Base-by-base conservation (phyloP, 2,329 filamentous ascomycete genomes). In the Talaromyces atroroseus region DNA sequence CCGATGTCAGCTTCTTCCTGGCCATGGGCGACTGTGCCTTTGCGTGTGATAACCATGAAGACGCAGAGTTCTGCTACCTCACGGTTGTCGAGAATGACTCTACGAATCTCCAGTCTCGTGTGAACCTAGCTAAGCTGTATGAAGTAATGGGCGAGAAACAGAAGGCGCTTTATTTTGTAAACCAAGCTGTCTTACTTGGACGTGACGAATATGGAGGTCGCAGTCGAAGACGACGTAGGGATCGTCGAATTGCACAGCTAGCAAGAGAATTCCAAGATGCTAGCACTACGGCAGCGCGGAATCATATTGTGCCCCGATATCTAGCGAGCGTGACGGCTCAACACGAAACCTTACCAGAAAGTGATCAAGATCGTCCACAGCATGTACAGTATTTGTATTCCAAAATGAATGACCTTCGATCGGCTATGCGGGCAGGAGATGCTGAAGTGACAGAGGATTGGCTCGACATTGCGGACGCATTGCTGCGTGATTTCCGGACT, bases 81-180 rank as follows among this genome's bases (percentile, higher is more conserved):
- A 83, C 83, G 1, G 84, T 92, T 11, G 84, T 90, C 38, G 83
- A 90, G 52, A 80, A 84, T 58, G 88, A 95, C 60, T 77, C 85
- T 46, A 78, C 83, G 42, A 85, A 87, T 57, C 84, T 92, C 49
- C 86, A 91, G 60, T 89, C 90, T 40, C 86, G 90, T 40, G 84
- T 89, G 29, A 84, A 90, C 64, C 78, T 96, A 10, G 90, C 90
- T 12, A 91, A 88, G 64, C 83, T 96, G 70, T 96, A 95, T 66
- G 90, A 95, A 68, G 84, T 81, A 60, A 81, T 82, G 46, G 85
- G 85, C 60, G 83, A 87, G 73, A 84, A 82, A 21, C 87, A 91
- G 64, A 84, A 90, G 65, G 91, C 91, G 1, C 82, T 91, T 58
- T 85, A 88, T 58, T 82, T 91, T 51, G 84, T 89, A 49, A 87